A percentile compares a stretch with the other conserved stretches of the same genome.
Conservation (phyloP, 768 basidiomycete species). For the Suillus cothurnatus region DNA sequence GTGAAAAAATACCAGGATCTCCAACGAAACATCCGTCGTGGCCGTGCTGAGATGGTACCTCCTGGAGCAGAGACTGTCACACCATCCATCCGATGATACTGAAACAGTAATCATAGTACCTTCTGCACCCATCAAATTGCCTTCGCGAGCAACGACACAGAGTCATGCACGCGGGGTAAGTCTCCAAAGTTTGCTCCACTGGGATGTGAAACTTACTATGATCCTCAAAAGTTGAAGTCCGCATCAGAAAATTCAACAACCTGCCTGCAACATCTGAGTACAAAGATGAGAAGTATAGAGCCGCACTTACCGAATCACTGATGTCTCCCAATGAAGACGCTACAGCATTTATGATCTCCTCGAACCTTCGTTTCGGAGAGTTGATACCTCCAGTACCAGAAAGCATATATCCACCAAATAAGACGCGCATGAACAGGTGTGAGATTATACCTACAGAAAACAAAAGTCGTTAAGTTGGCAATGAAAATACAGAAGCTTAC, state of each 20-base stretch:
- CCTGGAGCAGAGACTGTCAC: background rate
- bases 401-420: background rate
- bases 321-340: background rate
- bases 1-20: background rate
- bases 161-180: background rate
- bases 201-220: background rate
- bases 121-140: background rate
- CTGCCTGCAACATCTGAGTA: background rate
- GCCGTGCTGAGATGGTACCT: background rate
- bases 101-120: background rate
- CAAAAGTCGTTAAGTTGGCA: background rate
- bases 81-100: background rate
- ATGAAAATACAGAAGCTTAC: background rate
- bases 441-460: background rate
- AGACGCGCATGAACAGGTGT: background rate
- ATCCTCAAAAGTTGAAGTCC: background rate
- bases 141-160: background rate
- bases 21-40: background rate
- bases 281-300: background rate
- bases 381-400: background rate
- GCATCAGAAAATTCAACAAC: background rate
- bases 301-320: background rate
- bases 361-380: background rate
- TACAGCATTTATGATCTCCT: background rate
- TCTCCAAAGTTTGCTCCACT: background rate